Evolutionary conservation across 2,329 filamentous ascomycete species (phyloP).

Genomic region (Pestalotiopsis sp.): DNA sequence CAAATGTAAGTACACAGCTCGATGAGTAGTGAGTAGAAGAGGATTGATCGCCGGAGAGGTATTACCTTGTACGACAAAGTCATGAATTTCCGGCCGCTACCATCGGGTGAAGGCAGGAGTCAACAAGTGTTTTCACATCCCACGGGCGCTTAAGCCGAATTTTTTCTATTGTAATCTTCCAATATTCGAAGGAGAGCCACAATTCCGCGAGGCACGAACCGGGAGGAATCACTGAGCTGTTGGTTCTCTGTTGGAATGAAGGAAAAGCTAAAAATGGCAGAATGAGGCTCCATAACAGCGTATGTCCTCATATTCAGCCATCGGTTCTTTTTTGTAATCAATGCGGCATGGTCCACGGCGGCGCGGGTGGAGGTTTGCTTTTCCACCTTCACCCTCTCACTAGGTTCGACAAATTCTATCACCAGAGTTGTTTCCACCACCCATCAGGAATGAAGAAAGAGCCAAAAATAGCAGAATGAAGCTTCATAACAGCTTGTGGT

Average conservation of each 20-base stretch:
- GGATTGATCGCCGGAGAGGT: background rate
- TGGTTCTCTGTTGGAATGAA: background rate
- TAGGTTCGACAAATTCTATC: no score
- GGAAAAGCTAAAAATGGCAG: background rate
- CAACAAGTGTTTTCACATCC: background rate
- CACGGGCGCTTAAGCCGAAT: background rate
- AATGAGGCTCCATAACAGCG: background rate
- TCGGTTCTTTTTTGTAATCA: no score
- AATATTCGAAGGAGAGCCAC: background rate
- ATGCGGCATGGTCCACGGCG: no score
- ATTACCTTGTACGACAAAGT: background rate
- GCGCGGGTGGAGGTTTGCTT: no score
- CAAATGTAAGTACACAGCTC: background rate
- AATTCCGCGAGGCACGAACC: background rate
- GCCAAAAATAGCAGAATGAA: no score
- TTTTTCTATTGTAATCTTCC: background rate
- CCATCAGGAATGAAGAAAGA: no score
- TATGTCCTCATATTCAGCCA: no score
- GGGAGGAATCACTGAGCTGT: background rate
- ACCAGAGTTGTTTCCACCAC: no score
- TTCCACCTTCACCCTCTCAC: no score
- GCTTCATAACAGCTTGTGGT: no score
- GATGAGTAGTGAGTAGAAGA: background rate
- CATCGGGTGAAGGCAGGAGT: background rate
- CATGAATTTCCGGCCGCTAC: background rate